Percentiles rank a stretch among this genome's conserved stretches.
Evolutionary conservation across 306 rosid species (phyloP).

Genomic region (Geum urbanum): DNA sequence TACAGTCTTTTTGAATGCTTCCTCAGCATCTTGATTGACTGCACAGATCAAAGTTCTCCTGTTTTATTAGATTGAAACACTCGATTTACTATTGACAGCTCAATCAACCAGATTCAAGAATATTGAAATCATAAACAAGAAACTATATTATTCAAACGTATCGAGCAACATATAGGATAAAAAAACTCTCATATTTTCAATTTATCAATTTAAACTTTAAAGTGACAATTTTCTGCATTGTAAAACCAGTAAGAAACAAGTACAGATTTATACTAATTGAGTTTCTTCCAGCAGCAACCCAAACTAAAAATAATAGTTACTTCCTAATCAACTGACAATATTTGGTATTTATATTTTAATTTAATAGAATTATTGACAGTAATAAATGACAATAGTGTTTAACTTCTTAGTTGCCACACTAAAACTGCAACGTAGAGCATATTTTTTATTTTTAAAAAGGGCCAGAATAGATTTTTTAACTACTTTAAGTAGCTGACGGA

Average conservation of each 20-base stretch:
- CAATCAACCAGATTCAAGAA: conserved; percentile 23
- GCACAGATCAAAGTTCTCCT: conserved; percentile 94
- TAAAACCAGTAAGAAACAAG: no score
- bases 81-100: conserved; percentile 43
- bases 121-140: neutral
- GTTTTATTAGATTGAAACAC: conserved; percentile 73
- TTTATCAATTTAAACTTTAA: no score
- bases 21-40: conserved; percentile 84
- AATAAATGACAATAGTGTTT: neutral
- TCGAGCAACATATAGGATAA: no score
- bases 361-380: neutral
- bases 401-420: neutral
- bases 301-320: neutral
- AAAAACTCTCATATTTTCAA: no score
- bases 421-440: neutral
- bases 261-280: no score
- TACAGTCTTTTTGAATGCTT: conserved; percentile 82
- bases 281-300: neutral
- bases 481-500: no score
- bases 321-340: neutral
- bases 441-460: no score
- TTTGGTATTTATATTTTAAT: neutral
- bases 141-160: no score
- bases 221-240: no score
- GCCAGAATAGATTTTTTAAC: neutral